Evolutionary conservation across 257 asterid species (phyloP), one percentile per base, ranked within the genome.

Genomic region (Scutellaria barbata): DNA sequence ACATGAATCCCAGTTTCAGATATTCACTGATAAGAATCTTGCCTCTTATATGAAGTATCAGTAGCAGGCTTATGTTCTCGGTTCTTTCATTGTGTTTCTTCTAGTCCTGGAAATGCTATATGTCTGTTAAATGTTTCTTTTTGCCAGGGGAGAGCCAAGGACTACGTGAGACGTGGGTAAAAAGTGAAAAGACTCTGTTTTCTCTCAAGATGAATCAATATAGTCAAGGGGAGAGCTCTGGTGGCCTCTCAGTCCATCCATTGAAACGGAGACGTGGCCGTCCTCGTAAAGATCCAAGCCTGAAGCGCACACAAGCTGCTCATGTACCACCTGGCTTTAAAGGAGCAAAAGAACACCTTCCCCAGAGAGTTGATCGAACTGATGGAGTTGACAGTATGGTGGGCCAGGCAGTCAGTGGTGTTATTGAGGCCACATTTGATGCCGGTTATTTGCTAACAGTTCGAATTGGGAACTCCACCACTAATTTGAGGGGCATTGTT

Each of bases 381-480:
- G 77, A 68, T 5, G 78, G 47, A 2, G 58, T 66, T 17, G 85
- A 84, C 57, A 69, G 33, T 30, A 65, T 82, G 81, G 83, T 92
- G 40, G 98, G 99, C 14, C 93, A 88, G 82, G 57, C 89, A 18
- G 96, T 94, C 45, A 85, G 84, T n/a, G 99, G 96, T 66, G 87
- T 94, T 12, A 81, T 94, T 42, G 96, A 94, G 80, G 89, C 98
- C 58, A 74, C 96, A 12, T 89, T 94, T 74, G 96, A 89, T 74
- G 95, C 92, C 8, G 99, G 99, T 40, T 94, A 84, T 79, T 73
- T 94, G 75, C 88, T 94, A 2, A 71, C 80, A 72, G 93, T 94
- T 58, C 84, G 85, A 74, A 86, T 94, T 25, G 98, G 96, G 17
- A 81, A 85, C 81, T 85, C 95, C 25, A 76, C 75, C 22, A 80